Evolutionary conservation across 2,329 filamentous ascomycete species (phyloP), one percentile per base, ranked within the genome.

Genomic region (Alternaria postmessia): DNA sequence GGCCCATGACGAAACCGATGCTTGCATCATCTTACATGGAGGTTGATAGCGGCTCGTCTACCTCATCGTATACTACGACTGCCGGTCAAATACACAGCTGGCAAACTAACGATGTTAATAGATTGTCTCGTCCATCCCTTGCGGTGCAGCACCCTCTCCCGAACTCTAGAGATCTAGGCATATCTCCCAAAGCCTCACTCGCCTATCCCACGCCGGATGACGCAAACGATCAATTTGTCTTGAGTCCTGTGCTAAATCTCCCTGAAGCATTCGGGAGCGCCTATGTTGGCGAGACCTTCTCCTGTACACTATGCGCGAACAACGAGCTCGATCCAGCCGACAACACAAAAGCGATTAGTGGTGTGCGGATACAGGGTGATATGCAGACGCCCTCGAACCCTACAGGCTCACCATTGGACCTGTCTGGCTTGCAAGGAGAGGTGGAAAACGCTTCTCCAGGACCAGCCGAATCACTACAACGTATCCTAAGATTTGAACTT

Each of bases 301-400:
- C 90, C 65, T 99, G 95, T 80, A 97, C 94, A 1, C 85, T 98
- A 22, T 97, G 94, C 80, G 94, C 92, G n/a, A 97, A 97, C 82
- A 94, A 97, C 76, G 94, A 98, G 74, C 79, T 89, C 2, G 70
- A 77, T 20, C 66, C 78, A 41, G 56, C 64, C 1, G 74, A 79
- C 47, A 74, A 77, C 4, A 79, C 75, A 7, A 78, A 80, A 61
- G 81, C 80, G 46, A 88, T 96, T 41, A 90, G 88, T 63, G 91
- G 91, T 57, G 90, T 97, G 53, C 87, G 88, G 55, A 92, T 98
- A 70, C 87, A 91, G 57, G 95, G 94, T 0, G 94, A 97, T 80
- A 96, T 99, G 90, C 96, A 98, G 81, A 96, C 94, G 0, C 94
- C 95, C 0, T 89, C 90, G 4, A 88, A 90, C 56, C 88, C 89